These are phyloP conservation scores for Pleurotus giganteus DNA, from an alignment of 768 basidiomycete species.

Conservation along the genomic window DNA sequence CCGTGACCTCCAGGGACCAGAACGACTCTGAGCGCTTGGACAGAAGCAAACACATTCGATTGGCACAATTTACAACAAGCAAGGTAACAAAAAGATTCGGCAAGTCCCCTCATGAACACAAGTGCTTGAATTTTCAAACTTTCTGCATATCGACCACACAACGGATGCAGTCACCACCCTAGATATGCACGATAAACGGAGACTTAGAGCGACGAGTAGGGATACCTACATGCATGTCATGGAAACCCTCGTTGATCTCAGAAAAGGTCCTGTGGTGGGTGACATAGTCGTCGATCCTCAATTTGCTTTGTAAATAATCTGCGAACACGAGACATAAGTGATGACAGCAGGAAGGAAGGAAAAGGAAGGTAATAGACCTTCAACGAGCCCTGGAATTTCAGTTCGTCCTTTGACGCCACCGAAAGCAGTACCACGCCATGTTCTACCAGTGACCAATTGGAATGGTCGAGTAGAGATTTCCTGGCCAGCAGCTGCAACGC, in stretches of 20 bases:
- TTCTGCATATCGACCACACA: constrained; percentile 88
- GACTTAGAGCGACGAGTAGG: not conserved
- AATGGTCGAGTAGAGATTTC: constrained; percentile 89
- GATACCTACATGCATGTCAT: constrained; percentile 91
- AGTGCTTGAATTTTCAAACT: not conserved
- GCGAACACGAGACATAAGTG: constrained; percentile 11
- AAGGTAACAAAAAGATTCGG: constrained; percentile 11
- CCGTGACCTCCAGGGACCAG: not conserved
- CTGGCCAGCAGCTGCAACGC: constrained; percentile 95
- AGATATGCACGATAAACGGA: constrained; percentile 9
- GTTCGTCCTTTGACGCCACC: constrained; percentile 98
- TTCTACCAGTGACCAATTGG: constrained; percentile 68
- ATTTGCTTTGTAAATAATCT: constrained; percentile 80
- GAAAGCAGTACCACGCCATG: constrained; percentile 94
- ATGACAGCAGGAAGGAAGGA: not conserved
- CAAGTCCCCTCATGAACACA: too few species aligned
- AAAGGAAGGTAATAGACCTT: constrained; percentile 48
- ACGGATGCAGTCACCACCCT: constrained; percentile 89
- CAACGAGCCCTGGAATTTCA: constrained; percentile 90
- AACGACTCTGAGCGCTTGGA: too few species aligned
- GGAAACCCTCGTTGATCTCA: constrained; percentile 85
- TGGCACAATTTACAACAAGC: too few species aligned
- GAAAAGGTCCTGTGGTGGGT: constrained; percentile 77
- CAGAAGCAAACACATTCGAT: too few species aligned
- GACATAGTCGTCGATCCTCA: constrained; percentile 95